These are phyloP conservation scores for Xylaria sp. DNA, from an alignment of 2,329 filamentous ascomycete species.

Conservation along the genomic window DNA sequence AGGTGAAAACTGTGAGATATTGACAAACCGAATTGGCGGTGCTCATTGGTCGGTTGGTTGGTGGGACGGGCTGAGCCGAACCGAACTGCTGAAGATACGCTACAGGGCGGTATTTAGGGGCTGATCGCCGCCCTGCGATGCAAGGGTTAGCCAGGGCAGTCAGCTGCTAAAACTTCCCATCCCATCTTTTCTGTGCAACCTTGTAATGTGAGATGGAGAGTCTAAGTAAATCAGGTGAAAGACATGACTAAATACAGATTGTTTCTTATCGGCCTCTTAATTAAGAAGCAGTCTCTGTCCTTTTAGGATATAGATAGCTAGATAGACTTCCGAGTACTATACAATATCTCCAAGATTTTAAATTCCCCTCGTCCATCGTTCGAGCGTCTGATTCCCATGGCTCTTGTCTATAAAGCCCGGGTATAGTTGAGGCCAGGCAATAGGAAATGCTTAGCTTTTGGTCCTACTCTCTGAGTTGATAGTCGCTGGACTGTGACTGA, in stretches of 20 bases:
- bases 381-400: not conserved
- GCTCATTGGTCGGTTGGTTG: constrained; percentile 13
- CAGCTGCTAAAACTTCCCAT: not conserved
- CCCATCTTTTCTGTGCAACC: too few relatives aligned
- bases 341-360: not conserved
- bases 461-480: too few relatives aligned
- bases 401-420: not conserved
- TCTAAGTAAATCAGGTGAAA: not conserved
- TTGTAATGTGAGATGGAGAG: not conserved
- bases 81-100: not conserved
- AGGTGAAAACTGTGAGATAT: constrained; percentile 26
- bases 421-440: too few relatives aligned
- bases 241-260: not conserved
- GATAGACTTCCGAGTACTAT: not conserved
- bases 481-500: too few relatives aligned
- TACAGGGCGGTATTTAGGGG: not conserved
- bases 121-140: not conserved
- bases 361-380: not conserved
- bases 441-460: too few relatives aligned
- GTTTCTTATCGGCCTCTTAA: not conserved
- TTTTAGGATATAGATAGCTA: not conserved
- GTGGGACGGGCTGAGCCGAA: not conserved
- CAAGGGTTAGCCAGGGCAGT: not conserved
- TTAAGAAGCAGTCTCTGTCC: not conserved
- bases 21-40: not conserved